These are phyloP conservation scores for Scheffersomyces lignosus DNA, from an alignment of 805 yeast genomes.

Conservation along the genomic window DNA sequence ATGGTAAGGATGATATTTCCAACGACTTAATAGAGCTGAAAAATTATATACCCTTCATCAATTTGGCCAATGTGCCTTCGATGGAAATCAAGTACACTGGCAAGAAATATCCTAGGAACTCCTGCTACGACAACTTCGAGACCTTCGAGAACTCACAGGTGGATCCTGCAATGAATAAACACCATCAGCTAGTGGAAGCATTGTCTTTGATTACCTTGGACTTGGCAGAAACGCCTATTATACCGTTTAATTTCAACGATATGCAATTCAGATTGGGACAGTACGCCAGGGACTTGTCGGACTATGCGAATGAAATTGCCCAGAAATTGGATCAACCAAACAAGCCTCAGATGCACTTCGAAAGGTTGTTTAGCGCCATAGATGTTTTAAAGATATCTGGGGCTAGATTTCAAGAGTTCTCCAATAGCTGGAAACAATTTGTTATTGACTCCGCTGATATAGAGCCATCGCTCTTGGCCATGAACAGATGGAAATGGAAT, in stretches of 20 bases:
- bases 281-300: slow-evolving; percentile 48
- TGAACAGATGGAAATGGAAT: slow-evolving; percentile 81
- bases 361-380: slow-evolving; percentile 23
- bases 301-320: slow-evolving; percentile 25
- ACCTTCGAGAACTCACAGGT: slow-evolving; percentile 46
- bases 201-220: slow-evolving; percentile 54
- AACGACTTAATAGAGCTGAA: slow-evolving; percentile 45
- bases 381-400: slow-evolving; percentile 35
- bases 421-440: slow-evolving; percentile 59
- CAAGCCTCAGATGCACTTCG: slow-evolving; percentile 22
- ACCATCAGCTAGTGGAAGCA: slow-evolving; percentile 55
- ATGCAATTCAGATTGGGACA: slow-evolving; percentile 46
- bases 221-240: slow-evolving; percentile 70
- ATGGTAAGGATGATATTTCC: slow-evolving; percentile 23
- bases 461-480: slow-evolving; percentile 72
- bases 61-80: slow-evolving; percentile 67
- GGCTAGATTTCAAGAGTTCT: slow-evolving; percentile 52
- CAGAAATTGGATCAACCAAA: slow-evolving; percentile 7
- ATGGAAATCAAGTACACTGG: slow-evolving; percentile 56
- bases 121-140: slow-evolving; percentile 67
- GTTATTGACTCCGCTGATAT: slow-evolving; percentile 44
- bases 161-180: slow-evolving; percentile 59
- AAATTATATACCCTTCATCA: slow-evolving; percentile 68
- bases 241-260: slow-evolving; percentile 62
- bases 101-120: slow-evolving; percentile 45